Conservation (phyloP, 2,329 filamentous ascomycete species). For the Clarireedia monteithiana region DNA sequence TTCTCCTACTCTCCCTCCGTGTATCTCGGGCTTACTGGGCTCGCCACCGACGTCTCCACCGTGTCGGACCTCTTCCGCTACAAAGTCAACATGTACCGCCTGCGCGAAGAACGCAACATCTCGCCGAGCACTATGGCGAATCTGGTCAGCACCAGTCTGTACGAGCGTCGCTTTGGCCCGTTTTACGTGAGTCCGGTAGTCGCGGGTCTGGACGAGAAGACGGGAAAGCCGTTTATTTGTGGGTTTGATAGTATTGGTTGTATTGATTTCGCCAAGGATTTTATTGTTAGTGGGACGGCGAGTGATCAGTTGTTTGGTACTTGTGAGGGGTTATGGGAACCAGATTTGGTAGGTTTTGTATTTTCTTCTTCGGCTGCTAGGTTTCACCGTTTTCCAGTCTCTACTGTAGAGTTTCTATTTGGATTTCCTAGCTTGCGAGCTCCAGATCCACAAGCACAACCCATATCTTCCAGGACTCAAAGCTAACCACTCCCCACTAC, state of each 20-base stretch:
- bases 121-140: slow-evolving; percentile 93
- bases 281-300: slow-evolving; percentile 94
- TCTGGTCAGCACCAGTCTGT: slow-evolving; percentile 82
- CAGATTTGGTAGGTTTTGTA: slow-evolving; percentile 67
- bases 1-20: slow-evolving; percentile 87
- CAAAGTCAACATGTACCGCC: slow-evolving; percentile 99
- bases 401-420: background rate
- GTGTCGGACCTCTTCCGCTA: slow-evolving; percentile 97
- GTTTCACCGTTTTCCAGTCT: background rate
- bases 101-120: slow-evolving; percentile 96
- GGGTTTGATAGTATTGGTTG: slow-evolving; percentile 98
- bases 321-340: slow-evolving; percentile 96
- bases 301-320: slow-evolving; percentile 98
- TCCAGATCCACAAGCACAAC: background rate
- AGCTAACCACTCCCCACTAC: background rate
- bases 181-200: slow-evolving; percentile 95
- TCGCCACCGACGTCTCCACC: slow-evolving; percentile 91
- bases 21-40: slow-evolving; percentile 90
- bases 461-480: background rate
- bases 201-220: slow-evolving; percentile 90
- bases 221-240: slow-evolving; percentile 93
- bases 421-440: background rate
- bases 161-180: slow-evolving; percentile 92
- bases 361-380: background rate
- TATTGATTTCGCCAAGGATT: slow-evolving; percentile 99